Conservation (phyloP, 139 green algal genomes). For the Micromonas commoda region DNA sequence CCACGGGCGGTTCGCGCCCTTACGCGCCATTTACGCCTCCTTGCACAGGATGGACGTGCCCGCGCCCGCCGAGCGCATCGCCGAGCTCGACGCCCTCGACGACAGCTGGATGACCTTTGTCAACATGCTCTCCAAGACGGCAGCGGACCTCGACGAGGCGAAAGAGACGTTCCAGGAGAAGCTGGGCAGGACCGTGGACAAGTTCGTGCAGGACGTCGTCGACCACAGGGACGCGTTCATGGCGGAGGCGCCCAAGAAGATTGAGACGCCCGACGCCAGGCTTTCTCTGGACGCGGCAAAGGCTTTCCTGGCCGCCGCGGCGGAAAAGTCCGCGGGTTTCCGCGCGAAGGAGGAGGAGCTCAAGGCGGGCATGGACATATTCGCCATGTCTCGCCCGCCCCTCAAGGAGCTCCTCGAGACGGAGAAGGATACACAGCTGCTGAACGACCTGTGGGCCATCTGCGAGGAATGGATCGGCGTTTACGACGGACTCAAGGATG, state of each 20-base stretch:
- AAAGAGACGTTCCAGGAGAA: slow-evolving; percentile 75
- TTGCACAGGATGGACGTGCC: slow-evolving; percentile 62
- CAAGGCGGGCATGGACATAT: slow-evolving; percentile 80
- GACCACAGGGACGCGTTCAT: slow-evolving; percentile 56
- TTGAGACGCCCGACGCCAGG: slow-evolving; percentile 11
- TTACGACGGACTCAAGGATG: slow-evolving; percentile 74
- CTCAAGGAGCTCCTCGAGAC: slow-evolving; percentile 59
- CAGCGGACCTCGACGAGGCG: slow-evolving; percentile 53
- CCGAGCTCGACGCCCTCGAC: slow-evolving; percentile 54
- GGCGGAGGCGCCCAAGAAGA: slow-evolving; percentile 44
- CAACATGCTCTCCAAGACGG: slow-evolving; percentile 51
- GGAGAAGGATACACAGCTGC: slow-evolving; percentile 60
- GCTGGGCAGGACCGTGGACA: slow-evolving; percentile 67
- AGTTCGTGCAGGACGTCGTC: slow-evolving; percentile 61
- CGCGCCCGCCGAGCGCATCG: slow-evolving; percentile 52
- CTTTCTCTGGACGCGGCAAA: slow-evolving; percentile 32
- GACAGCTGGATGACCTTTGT: slow-evolving; percentile 54
- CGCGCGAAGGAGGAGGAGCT: slow-evolving; percentile 50
- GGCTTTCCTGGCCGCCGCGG: slow-evolving; percentile 40
- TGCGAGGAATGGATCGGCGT: slow-evolving; percentile 64
- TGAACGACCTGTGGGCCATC: slow-evolving; percentile 66
- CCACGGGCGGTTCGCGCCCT: slow-evolving; percentile 56
- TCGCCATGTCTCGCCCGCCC: slow-evolving; percentile 59
- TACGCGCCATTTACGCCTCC: slow-evolving; percentile 60
- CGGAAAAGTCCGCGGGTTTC: slow-evolving; percentile 30